These are phyloP conservation scores for Fraxinus greggii DNA, from an alignment of 305 asterid genomes.

Conservation along the genomic window DNA sequence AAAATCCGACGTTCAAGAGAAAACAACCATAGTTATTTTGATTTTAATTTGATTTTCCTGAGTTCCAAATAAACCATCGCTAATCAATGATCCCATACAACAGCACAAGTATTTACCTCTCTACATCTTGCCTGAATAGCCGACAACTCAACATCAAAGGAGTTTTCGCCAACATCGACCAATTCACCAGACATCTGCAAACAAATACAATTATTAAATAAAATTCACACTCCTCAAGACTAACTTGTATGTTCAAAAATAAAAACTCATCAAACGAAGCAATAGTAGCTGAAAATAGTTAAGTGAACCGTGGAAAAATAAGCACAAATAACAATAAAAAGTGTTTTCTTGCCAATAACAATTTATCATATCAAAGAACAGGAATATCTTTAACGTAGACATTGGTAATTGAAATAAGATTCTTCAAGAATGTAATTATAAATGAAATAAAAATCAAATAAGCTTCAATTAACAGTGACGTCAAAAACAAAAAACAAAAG, in stretches of 20 bases:
- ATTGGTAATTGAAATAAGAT: not conserved
- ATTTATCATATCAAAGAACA: not conserved
- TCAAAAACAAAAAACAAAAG: not conserved
- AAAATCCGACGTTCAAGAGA: not conserved
- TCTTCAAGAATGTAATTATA: not conserved
- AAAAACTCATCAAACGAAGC: not conserved
- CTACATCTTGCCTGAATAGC: conserved; percentile 63
- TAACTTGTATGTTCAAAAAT: not conserved
- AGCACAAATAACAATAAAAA: not conserved
- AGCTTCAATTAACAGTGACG: not conserved
- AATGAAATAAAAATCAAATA: not conserved
- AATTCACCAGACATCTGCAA: conserved; percentile 64
- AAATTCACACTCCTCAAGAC: not conserved
- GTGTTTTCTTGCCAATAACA: not conserved
- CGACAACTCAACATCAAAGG: conserved; percentile 49
- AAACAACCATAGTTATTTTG: not conserved
- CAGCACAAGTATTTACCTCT: conserved; percentile 47
- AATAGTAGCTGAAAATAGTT: not conserved
- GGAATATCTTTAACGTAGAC: not conserved
- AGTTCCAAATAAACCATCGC: not conserved
- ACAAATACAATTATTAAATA: conserved; percentile 14
- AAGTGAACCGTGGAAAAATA: not conserved
- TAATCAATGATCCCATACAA: not conserved
- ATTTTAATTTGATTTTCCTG: not conserved
- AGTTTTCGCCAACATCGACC: conserved; percentile 39